Evolutionary conservation across 805 yeast species (phyloP).

Genomic region (Candida suzukii): DNA sequence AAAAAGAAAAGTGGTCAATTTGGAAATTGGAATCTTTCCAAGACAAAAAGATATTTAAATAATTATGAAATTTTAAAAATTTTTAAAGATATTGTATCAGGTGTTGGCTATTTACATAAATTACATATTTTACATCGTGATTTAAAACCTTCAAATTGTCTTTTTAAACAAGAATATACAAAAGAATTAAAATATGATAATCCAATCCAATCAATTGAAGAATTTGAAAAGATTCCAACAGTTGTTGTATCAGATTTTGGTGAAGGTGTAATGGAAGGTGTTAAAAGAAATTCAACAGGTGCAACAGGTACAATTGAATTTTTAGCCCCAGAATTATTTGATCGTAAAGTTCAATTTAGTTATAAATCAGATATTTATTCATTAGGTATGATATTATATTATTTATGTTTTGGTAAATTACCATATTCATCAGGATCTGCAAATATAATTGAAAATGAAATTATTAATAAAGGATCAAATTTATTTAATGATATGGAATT

Average conservation of each 20-base stretch:
- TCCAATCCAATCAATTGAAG: constrained; percentile 17
- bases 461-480: constrained; percentile 7
- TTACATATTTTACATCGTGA: constrained; percentile 83
- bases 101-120: constrained; percentile 64
- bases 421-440: constrained; percentile 43
- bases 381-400: constrained; percentile 75
- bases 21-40: background rate
- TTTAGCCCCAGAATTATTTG: constrained; percentile 77
- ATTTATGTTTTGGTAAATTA: constrained; percentile 59
- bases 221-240: constrained; percentile 42
- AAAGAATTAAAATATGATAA: constrained; percentile 7
- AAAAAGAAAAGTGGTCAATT: constrained; percentile 7
- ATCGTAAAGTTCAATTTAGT: constrained; percentile 45
- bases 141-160: constrained; percentile 82
- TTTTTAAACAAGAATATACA: constrained; percentile 37
- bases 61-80: constrained; percentile 61
- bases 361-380: constrained; percentile 76
- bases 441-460: constrained; percentile 17
- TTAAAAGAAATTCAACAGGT: constrained; percentile 61
- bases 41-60: constrained; percentile 26
- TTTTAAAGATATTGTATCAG: constrained; percentile 60
- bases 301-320: constrained; percentile 85
- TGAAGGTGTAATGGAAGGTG: constrained; percentile 74
- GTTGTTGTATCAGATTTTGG: constrained; percentile 85
- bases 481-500: constrained; percentile 16